Evolutionary conservation across 2,329 filamentous ascomycete species (phyloP), one percentile per base, ranked within the genome.

Genomic region (Venturia carpophila): DNA sequence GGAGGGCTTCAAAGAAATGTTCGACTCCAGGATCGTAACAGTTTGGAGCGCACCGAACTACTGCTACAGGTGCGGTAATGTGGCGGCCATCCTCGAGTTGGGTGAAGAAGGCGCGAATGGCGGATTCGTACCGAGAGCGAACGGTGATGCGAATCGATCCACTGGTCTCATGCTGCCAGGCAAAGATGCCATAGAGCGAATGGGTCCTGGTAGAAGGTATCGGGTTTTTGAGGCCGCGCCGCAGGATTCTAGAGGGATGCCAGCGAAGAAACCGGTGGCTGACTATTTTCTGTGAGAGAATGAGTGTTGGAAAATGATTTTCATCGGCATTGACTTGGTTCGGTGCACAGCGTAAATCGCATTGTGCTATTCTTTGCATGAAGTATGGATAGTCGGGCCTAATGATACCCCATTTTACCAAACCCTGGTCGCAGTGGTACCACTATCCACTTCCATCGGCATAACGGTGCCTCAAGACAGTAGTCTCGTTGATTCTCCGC

Each of bases 1-100:
- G 94, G 94, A 99, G 75, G 94, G 94, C 0, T 99, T 97, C 77
- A 97, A 97, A 78, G 94, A 97, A 75, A 97, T 97, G 92, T 99
- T 97, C 73, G 91, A 96, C 73, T 89, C 87, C 17, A 91, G 87
- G 60, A 97, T 99, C 68, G 94, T 97, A 52, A 99, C 94, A 0
- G 94, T 99, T n/a, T 99, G 94, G 80, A 77, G 75, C 19, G 94
- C 94, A 5, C 94, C 94, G 1, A 99, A 84, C 67, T 84, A 84
- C 72, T 84, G 82, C 71, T 82, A 82, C 70, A 74, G 79, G 42
- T 82, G 79, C 68, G 79, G 79, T 27, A 82, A 82, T 64, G 79
- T 99, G 15, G 94, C 94, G 0, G 93, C 94, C 0, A 92, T 99
- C 66, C 80, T 99, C 64, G 94, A 99, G 77, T 81, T 99, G 5